Evolutionary conservation across 306 rosid species (phyloP).

Genomic region (Comarum palustre): DNA sequence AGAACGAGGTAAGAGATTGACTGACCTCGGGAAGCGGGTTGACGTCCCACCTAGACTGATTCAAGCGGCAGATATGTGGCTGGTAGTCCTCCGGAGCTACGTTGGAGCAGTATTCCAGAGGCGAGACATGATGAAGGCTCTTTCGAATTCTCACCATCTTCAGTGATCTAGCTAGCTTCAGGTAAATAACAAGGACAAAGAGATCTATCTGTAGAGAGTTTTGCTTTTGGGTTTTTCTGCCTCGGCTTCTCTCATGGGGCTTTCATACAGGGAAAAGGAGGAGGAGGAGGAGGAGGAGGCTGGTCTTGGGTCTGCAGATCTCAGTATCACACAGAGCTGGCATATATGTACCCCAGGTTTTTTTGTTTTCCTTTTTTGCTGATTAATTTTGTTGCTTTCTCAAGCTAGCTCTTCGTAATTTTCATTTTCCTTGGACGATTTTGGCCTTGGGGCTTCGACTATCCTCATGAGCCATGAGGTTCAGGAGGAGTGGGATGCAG

Average conservation of each 20-base stretch:
- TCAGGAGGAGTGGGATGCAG: too few species aligned
- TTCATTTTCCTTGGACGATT: neutral
- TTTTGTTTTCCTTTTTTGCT: too few species aligned
- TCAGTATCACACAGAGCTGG: neutral
- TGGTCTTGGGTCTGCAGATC: neutral
- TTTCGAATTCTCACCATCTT: conserved; percentile 76
- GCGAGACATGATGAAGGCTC: conserved; percentile 58
- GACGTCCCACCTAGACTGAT: conserved; percentile 92
- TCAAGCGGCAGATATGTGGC: conserved; percentile 67
- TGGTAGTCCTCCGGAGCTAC: conserved; percentile 43
- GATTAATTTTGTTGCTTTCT: neutral
- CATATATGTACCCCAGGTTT: neutral
- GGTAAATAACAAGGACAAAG: neutral
- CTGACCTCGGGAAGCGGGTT: conserved; percentile 56
- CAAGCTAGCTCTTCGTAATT: neutral
- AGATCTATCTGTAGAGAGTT: neutral
- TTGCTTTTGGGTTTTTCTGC: neutral
- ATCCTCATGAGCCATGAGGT: too few species aligned
- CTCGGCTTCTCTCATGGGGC: neutral
- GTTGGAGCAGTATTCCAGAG: conserved; percentile 36
- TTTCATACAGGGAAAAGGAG: neutral
- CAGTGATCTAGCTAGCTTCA: neutral
- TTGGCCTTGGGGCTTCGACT: neutral
- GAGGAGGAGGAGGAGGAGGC: neutral
- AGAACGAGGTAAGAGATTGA: conserved; percentile 21